Conservation (phyloP, 441 rosid species). For the Euphorbia schlechtendalii region DNA sequence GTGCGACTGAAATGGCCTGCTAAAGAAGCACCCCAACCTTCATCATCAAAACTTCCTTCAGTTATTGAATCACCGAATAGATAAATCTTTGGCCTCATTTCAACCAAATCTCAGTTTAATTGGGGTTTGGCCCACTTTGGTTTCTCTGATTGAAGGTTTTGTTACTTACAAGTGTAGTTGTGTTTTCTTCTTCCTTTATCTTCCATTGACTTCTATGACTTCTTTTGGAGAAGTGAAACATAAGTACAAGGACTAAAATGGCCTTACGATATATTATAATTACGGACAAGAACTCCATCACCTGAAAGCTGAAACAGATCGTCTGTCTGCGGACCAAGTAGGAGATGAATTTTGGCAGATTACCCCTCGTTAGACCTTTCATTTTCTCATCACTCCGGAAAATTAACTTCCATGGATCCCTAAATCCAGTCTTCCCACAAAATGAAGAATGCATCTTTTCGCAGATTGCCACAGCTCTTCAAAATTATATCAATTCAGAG, state of each 20-base stretch:
- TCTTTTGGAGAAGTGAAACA: not conserved
- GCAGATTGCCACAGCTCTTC: constrained; percentile 41
- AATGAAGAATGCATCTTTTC: constrained; percentile 12
- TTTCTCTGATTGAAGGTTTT: not conserved
- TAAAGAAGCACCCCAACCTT: constrained; percentile 90
- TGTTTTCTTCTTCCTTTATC: not conserved
- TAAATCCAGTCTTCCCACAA: constrained; percentile 15
- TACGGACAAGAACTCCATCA: too few species aligned
- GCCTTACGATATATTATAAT: not conserved
- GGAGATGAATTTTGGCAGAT: constrained; percentile 25
- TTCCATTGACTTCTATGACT: too few species aligned
- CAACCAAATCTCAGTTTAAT: not conserved
- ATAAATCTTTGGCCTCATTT: constrained; percentile 74
- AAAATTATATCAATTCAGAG: constrained; percentile 56
- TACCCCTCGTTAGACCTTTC: constrained; percentile 12
- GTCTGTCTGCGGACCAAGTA: not conserved
- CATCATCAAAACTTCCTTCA: constrained; percentile 54
- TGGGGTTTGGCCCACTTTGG: too few species aligned
- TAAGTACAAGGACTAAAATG: not conserved
- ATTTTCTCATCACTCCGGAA: constrained; percentile 13
- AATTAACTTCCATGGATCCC: constrained; percentile 4
- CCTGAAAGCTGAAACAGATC: not conserved
- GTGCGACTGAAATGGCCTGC: constrained; percentile 61
- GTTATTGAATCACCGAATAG: constrained; percentile 92
- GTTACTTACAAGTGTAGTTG: not conserved